Evolutionary conservation across 2,329 filamentous ascomycete species (phyloP).

Genomic region (Ophiobolus disseminans): DNA sequence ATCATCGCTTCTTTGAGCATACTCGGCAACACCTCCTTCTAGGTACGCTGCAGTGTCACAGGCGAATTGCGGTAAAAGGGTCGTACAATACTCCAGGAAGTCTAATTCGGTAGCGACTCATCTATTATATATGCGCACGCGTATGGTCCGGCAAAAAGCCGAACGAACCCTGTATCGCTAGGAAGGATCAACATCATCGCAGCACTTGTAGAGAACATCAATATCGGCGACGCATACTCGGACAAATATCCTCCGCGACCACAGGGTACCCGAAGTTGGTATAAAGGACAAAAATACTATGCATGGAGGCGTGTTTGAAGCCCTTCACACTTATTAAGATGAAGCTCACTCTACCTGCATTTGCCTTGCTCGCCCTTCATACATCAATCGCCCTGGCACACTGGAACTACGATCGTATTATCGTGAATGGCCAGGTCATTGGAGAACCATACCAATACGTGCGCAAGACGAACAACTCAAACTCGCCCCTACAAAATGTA

Average conservation of each 20-base stretch:
- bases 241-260: neutral
- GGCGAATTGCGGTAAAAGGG: too few relatives aligned
- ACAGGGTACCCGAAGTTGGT: neutral
- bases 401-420: constrained; percentile 38
- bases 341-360: neutral
- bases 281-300: neutral
- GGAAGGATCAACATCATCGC: neutral
- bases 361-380: constrained; percentile 7
- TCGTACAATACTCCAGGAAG: too few relatives aligned
- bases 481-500: constrained; percentile 31
- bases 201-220: neutral
- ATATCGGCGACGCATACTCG: neutral
- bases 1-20: too few relatives aligned
- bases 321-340: constrained; percentile 2
- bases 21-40: too few relatives aligned
- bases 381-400: constrained; percentile 18
- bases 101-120: too few relatives aligned
- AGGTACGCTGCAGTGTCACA: too few relatives aligned
- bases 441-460: constrained; percentile 34
- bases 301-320: neutral
- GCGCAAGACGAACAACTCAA: constrained; percentile 31
- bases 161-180: neutral
- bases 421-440: constrained; percentile 34
- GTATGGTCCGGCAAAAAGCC: constrained; percentile 1
- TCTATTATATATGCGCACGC: neutral